Percentiles rank a stretch among this genome's conserved stretches.
These are phyloP conservation scores for Sordaria brevicollis DNA, from an alignment of 495 filamentous ascomycete species.

Conservation along the genomic window DNA sequence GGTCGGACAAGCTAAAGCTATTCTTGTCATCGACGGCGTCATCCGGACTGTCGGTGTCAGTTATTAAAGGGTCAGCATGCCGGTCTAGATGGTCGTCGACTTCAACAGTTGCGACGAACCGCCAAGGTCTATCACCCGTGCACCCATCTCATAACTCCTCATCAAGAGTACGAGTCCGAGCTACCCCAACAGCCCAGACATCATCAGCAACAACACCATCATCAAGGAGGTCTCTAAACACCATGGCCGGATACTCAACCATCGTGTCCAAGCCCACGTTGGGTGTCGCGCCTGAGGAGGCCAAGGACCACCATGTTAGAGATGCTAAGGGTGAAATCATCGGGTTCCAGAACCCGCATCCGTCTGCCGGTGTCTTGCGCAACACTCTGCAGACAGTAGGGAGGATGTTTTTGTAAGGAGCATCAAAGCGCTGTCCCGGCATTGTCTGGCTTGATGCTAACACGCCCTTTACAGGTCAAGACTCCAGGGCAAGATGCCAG, in stretches of 20 bases:
- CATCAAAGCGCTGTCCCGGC: background rate
- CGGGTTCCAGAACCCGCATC: constrained; percentile 26
- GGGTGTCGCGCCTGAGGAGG: constrained; percentile 14
- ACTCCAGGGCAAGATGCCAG: constrained; percentile 50
- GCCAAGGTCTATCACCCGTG: background rate
- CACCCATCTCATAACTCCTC: background rate
- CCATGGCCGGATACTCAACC: constrained; percentile 8
- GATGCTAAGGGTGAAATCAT: constrained; percentile 20
- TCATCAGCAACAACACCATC: too few relatives aligned
- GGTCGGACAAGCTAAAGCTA: background rate
- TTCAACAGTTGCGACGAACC: background rate
- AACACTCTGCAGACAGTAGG: background rate
- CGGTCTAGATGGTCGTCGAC: background rate
- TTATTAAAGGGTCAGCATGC: background rate
- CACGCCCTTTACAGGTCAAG: constrained; percentile 36
- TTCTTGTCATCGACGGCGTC: background rate
- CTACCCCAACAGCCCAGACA: background rate
- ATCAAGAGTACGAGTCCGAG: too few relatives aligned
- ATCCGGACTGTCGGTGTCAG: background rate
- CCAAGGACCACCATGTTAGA: constrained; percentile 24
- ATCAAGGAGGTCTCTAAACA: background rate
- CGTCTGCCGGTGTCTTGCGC: constrained; percentile 13
- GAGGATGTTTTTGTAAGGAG: constrained; percentile 8
- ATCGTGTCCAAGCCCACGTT: constrained; percentile 13
- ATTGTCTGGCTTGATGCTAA: background rate